phyloP scores from a whole-genome alignment of 2,329 filamentous ascomycete species.

The Apiospora pterosperma region DNA sequence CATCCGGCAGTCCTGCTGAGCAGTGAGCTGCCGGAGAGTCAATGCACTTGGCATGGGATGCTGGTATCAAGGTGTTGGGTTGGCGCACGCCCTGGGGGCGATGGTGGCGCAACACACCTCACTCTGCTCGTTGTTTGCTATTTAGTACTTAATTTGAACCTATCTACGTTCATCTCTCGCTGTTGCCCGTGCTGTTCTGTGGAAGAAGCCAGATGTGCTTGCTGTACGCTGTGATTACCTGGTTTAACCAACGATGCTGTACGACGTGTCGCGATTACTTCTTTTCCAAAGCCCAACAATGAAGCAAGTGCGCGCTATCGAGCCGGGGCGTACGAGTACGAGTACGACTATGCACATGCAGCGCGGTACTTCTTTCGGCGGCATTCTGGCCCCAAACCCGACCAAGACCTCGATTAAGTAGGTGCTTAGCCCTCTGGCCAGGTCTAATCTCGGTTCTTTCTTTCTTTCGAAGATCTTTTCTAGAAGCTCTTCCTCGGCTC shows the following conservation, averaged over 20 bases:
- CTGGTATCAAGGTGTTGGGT: slow-evolving; percentile 8
- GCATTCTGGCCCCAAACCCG: not conserved
- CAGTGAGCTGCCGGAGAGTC: not conserved
- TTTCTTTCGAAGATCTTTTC: not conserved
- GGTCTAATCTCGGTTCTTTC: not conserved
- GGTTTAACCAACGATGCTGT: not conserved
- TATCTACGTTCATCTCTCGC: not conserved
- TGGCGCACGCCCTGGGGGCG: slow-evolving; percentile 5
- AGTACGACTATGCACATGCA: not conserved
- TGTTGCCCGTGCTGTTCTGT: not conserved
- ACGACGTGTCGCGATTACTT: not conserved
- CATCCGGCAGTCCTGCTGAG: slow-evolving; percentile 6
- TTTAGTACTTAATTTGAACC: slow-evolving; percentile 12
- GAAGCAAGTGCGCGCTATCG: not conserved
- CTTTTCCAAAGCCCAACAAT: not conserved
- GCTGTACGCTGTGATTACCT: too few relatives aligned
- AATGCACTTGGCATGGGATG: slow-evolving; percentile 8
- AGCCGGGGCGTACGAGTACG: not conserved
- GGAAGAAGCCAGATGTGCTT: too few relatives aligned
- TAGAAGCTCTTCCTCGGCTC: not conserved
- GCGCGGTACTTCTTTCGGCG: not conserved
- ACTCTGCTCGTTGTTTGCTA: not conserved
- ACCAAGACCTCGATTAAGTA: not conserved
- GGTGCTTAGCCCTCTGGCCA: not conserved
- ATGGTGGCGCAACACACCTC: not conserved